Evolutionary conservation across 2,329 filamentous ascomycete species (phyloP), one percentile per base, ranked within the genome.

Genomic region (Fulvia fulva): DNA sequence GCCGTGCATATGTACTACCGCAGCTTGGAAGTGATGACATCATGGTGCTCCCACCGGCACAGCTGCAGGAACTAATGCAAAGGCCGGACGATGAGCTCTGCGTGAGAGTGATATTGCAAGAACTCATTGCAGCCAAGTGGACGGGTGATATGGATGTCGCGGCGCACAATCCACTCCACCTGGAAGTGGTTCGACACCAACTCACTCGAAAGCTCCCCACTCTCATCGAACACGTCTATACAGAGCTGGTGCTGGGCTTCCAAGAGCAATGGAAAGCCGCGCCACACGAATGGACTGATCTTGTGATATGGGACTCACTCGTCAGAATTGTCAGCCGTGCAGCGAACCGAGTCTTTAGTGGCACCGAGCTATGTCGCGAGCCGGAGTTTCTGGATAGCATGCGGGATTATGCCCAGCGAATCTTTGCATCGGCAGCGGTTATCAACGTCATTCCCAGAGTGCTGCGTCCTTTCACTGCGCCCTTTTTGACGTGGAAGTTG

Each of bases 301-400:
- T 66, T 26, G 57, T 59, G 19, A 56, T 58, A 1, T 61, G 61
- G 41, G 55, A 54, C 5, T 59, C 61, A 0, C 62, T 57, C 51
- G 61, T 63, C 53, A 65, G 63, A 45, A 62, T 65, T 23, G 63
- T 67, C 12, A 63, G 61, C 30, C 53, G 61, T 44, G 63, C 61
- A 4, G 63, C 65, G 2, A 67, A 67, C 19, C 55, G 63, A 25
- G 63, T 67, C 12, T 61, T 67, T 25, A 58, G 61, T 30, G 61
- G 65, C 9, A 56, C 44, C 12, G 60, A 60, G 23, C 60, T 67
- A 19, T 67, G 63, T 41, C 57, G 63, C 2, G 60, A 30, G 28
- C 53, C 56, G 2, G 59, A 59, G 5, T 66, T 64, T 22, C 52
- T 66, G 9, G 62, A 63, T 16, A 50, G 53, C 26, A 61, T 56